Conservation (phyloP, 768 basidiomycete species). For the Tricholoma sp. region DNA sequence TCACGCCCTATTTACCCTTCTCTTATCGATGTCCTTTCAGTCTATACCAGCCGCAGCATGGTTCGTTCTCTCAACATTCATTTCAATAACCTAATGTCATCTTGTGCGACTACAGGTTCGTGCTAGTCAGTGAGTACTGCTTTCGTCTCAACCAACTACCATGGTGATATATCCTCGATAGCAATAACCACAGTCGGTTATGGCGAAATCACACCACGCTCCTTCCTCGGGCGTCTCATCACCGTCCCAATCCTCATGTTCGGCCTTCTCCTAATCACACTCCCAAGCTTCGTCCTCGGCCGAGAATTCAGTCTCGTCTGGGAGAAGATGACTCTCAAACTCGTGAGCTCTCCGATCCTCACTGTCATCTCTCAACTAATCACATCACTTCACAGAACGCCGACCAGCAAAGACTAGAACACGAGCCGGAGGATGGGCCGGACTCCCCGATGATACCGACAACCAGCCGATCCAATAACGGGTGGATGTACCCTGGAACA, state of each 20-base stretch:
- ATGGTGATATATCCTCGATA: slow-evolving; percentile 19
- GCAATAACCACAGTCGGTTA: slow-evolving; percentile 90
- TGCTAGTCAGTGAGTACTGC: slow-evolving; percentile 64
- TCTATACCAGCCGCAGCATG: slow-evolving; percentile 37
- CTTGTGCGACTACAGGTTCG: slow-evolving; percentile 45
- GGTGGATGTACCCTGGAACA: slow-evolving; percentile 4
- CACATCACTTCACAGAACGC: background rate
- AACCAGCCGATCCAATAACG: slow-evolving; percentile 8
- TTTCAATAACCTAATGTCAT: too few species aligned
- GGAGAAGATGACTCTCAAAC: slow-evolving; percentile 66
- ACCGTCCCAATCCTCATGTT: slow-evolving; percentile 85
- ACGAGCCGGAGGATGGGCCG: background rate
- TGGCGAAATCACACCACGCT: slow-evolving; percentile 87
- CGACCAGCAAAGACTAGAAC: background rate
- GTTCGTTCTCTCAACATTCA: background rate
- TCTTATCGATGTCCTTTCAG: slow-evolving; percentile 20
- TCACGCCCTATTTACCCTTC: background rate
- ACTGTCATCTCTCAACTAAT: background rate
- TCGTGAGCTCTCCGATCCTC: slow-evolving; percentile 24
- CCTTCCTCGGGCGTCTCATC: slow-evolving; percentile 80
- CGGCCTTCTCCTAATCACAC: slow-evolving; percentile 82
- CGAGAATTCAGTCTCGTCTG: slow-evolving; percentile 89
- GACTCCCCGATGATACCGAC: background rate
- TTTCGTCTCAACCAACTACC: background rate
- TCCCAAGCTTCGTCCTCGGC: slow-evolving; percentile 89